Percentiles rank a stretch among this genome's conserved stretches.
Evolutionary conservation across 192 early-diverging fungal species (phyloP).

Genomic region (Dispira simplex): DNA sequence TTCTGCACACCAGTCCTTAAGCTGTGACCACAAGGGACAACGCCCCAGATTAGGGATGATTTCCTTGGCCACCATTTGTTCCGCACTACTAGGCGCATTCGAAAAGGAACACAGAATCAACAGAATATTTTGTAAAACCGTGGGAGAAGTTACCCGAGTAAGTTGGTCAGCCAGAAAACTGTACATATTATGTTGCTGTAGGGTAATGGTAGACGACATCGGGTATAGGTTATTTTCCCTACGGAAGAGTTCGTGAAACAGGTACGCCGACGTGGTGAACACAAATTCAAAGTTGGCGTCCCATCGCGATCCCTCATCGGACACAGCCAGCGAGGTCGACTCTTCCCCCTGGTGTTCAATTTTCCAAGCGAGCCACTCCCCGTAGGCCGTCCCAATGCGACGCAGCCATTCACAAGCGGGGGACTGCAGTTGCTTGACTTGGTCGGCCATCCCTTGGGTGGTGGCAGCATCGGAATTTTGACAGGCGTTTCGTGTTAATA

Average conservation of each 20-base stretch:
- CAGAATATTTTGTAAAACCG: not conserved
- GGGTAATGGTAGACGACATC: not conserved
- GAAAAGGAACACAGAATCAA: not conserved
- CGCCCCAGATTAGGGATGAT: not conserved
- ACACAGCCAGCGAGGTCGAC: not conserved
- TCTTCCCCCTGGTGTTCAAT: not conserved
- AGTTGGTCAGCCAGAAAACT: slow-evolving; percentile 6
- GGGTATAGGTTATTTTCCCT: not conserved
- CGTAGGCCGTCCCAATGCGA: not conserved
- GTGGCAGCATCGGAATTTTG: not conserved
- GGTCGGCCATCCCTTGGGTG: not conserved
- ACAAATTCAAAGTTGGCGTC: slow-evolving; percentile 5
- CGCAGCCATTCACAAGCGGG: not conserved
- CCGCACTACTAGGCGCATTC: not conserved
- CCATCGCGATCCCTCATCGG: not conserved
- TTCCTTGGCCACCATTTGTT: slow-evolving; percentile 1
- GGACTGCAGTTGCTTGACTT: not conserved
- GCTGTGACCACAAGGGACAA: not conserved
- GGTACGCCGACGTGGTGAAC: not conserved
- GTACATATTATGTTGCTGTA: slow-evolving; percentile 5
- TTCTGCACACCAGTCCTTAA: not conserved
- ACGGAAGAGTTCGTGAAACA: slow-evolving; percentile 9
- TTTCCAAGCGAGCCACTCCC: not conserved
- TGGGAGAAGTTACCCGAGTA: not conserved
- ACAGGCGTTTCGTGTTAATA: not conserved